Evolutionary conservation across 2,329 filamentous ascomycete species (phyloP).

Genomic region (Trichoderma citrinoviride): DNA sequence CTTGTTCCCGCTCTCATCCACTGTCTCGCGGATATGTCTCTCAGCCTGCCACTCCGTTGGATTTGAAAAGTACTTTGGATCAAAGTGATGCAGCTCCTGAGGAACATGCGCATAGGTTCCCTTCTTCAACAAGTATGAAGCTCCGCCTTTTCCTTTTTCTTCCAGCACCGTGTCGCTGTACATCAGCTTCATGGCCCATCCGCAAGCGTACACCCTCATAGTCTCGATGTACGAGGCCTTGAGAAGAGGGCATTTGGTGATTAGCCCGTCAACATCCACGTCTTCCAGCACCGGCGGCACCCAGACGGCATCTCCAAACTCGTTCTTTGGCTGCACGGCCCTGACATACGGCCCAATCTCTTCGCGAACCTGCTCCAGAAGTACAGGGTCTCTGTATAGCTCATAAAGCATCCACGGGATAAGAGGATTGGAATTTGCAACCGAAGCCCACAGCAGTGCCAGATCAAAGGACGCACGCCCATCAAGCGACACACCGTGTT

Average conservation of each 20-base stretch:
- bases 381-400: conserved; percentile 38
- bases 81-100: conserved; percentile 37
- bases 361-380: conserved; percentile 39
- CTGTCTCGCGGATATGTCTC: conserved; percentile 33
- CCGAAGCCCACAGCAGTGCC: conserved; percentile 39
- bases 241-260: conserved; percentile 39
- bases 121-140: conserved; percentile 34
- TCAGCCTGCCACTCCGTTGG: conserved; percentile 37
- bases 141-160: conserved; percentile 24
- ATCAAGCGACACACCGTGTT: conserved; percentile 32
- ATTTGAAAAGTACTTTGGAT: conserved; percentile 35
- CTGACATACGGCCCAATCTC: conserved; percentile 38
- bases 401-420: conserved; percentile 44
- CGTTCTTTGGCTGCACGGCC: conserved; percentile 35
- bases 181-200: conserved; percentile 34
- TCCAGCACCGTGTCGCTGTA: conserved; percentile 36
- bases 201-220: conserved; percentile 38
- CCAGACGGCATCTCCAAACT: conserved; percentile 39
- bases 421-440: conserved; percentile 39
- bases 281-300: conserved; percentile 35
- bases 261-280: conserved; percentile 38
- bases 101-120: conserved; percentile 37
- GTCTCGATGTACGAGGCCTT: conserved; percentile 43
- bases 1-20: conserved; percentile 29
- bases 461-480: conserved; percentile 38